Percentiles rank a stretch among this genome's conserved stretches.
phyloP scores from a whole-genome alignment of 257 asterid genomes.

The Petrea volubilis region DNA sequence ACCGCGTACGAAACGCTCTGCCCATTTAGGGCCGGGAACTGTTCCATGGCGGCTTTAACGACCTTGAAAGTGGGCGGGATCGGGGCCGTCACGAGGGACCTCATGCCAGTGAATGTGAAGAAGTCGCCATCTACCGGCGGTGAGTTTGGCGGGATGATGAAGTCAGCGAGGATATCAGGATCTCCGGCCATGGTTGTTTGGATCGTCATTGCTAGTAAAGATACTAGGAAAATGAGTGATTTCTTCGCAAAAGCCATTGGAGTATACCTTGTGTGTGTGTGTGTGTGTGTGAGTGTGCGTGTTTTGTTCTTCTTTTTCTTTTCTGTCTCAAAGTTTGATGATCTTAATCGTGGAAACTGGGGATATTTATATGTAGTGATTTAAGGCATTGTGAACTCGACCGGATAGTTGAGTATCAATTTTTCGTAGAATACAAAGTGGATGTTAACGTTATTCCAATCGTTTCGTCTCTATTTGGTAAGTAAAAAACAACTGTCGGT shows the following conservation, averaged over 20 bases:
- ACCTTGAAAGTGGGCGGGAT: conserved; percentile 41
- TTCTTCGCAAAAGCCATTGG: conserved; percentile 21
- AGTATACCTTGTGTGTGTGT: too few species aligned
- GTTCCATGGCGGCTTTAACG: conserved; percentile 42
- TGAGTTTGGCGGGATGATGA: conserved; percentile 29
- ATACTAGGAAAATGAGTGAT: neutral
- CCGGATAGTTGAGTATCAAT: neutral
- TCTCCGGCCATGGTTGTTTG: conserved; percentile 34
- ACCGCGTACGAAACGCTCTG: conserved; percentile 57
- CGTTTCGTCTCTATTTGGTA: too few species aligned
- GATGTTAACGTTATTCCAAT: neutral
- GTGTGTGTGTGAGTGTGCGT: too few species aligned
- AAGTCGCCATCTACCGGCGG: conserved; percentile 29
- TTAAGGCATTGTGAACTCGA: neutral
- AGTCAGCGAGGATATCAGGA: conserved; percentile 57
- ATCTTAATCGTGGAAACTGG: neutral
- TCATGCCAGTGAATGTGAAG: conserved; percentile 56
- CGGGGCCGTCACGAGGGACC: conserved; percentile 35
- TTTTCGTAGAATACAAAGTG: conserved; percentile 25
- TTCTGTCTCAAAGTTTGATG: neutral
- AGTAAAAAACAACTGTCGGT: too few species aligned
- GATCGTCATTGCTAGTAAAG: neutral
- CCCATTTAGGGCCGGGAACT: conserved; percentile 51
- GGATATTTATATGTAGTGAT: neutral
- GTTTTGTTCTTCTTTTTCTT: neutral